These are phyloP conservation scores for Chlamydomonas applanata DNA, from an alignment of 139 green algal genomes.

Conservation along the genomic window DNA sequence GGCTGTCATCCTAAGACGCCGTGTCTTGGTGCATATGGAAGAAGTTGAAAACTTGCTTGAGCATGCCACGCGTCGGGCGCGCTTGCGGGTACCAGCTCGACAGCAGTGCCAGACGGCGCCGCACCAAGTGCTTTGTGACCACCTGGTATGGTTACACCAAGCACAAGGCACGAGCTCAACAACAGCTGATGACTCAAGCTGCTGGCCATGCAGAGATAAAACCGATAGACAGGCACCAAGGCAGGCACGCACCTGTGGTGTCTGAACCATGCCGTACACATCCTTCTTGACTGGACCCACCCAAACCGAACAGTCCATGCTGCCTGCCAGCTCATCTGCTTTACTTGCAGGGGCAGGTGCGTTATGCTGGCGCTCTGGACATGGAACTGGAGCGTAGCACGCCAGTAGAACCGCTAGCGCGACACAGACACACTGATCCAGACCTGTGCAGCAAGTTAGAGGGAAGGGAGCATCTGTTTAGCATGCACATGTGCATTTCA, in stretches of 20 bases:
- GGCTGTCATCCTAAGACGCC: no score
- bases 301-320: neutral
- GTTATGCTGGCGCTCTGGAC: no score
- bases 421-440: constrained; percentile 57
- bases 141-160: neutral
- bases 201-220: no score
- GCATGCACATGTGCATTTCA: no score
- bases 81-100: constrained; percentile 15
- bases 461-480: no score
- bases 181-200: no score
- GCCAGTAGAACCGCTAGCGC: constrained; percentile 61
- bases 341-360: no score
- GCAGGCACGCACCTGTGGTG: neutral
- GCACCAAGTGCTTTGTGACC: constrained; percentile 58
- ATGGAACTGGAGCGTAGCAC: constrained; percentile 29
- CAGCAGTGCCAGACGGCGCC: constrained; percentile 48
- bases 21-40: constrained; percentile 47
- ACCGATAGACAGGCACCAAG: no score
- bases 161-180: no score
- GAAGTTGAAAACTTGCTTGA: constrained; percentile 81
- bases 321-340: neutral
- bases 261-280: neutral
- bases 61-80: constrained; percentile 48
- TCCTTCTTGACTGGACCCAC: neutral
- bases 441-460: constrained; percentile 34